These are phyloP conservation scores for Pseudisothecium myosuroides DNA, from an alignment of 225 moss, liverwort and hornwort species.

Conservation along the genomic window DNA sequence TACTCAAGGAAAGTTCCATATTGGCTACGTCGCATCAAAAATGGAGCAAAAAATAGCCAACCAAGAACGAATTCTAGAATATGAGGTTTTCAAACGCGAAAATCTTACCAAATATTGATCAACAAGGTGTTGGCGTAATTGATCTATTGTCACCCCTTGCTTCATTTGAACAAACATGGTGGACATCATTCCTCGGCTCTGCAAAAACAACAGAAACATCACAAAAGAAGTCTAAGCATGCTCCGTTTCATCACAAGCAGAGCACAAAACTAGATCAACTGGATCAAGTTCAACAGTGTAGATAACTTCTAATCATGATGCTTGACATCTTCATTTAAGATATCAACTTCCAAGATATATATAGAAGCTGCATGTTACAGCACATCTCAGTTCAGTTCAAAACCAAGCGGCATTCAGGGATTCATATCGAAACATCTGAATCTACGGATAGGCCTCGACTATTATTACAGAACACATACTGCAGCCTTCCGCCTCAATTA, in stretches of 20 bases:
- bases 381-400: not conserved
- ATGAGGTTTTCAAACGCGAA: not conserved
- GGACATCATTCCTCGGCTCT: constrained; percentile 85
- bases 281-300: not conserved
- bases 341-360: not conserved
- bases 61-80: not conserved
- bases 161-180: constrained; percentile 72
- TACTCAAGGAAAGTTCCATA: not conserved
- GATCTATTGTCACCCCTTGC: constrained; percentile 35
- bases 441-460: not conserved
- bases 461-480: not conserved
- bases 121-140: constrained; percentile 34
- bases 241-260: not conserved
- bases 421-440: not conserved
- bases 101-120: constrained; percentile 6
- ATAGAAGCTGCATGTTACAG: no score
- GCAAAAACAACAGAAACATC: not conserved
- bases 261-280: not conserved
- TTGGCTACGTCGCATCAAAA: not conserved
- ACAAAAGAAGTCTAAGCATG: not conserved
- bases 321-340: not conserved
- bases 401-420: not conserved
- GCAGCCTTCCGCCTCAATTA: not conserved
- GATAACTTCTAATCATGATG: not conserved
- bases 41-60: not conserved